Evolutionary conservation across 225 moss, liverwort and hornwort species (phyloP).

Genomic region (Antitrichia curtipendula): DNA sequence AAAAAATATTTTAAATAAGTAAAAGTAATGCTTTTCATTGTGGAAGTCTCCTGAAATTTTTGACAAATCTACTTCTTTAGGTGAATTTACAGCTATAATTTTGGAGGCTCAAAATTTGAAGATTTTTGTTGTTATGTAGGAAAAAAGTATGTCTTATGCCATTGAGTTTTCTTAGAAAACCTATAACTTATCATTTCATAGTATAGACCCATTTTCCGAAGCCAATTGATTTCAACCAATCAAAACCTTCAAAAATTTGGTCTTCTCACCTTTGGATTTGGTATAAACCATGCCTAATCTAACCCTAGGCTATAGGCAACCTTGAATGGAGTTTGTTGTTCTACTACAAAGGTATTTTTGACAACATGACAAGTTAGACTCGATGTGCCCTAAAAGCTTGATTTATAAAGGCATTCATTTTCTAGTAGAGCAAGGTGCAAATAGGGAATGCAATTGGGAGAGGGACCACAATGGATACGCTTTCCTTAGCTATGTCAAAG

Average conservation of each 20-base stretch:
- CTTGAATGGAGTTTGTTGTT: too few relatives aligned
- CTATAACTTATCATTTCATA: neutral
- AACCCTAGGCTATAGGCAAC: too few relatives aligned
- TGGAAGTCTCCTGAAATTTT: fast-evolving
- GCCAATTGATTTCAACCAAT: neutral
- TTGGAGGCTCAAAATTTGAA: neutral
- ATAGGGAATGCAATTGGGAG: too few relatives aligned
- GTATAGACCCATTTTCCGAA: fast-evolving
- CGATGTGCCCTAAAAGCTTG: too few relatives aligned
- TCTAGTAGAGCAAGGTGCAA: too few relatives aligned
- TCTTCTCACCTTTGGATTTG: fast-evolving
- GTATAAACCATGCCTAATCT: too few relatives aligned
- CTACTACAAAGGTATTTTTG: too few relatives aligned
- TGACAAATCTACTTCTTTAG: neutral
- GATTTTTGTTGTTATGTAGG: fast-evolving
- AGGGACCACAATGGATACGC: too few relatives aligned
- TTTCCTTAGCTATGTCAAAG: too few relatives aligned
- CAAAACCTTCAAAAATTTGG: neutral
- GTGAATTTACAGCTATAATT: neutral
- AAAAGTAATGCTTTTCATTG: neutral
- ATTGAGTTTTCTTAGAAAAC: neutral
- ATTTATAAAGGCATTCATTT: too few relatives aligned
- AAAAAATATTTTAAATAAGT: neutral
- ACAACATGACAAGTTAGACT: too few relatives aligned
- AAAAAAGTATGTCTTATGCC: neutral